Percentiles rank a stretch among this genome's conserved stretches.
Conservation (phyloP, 192 early-diverging fungal genomes). For the Obelidium mucronatum region DNA sequence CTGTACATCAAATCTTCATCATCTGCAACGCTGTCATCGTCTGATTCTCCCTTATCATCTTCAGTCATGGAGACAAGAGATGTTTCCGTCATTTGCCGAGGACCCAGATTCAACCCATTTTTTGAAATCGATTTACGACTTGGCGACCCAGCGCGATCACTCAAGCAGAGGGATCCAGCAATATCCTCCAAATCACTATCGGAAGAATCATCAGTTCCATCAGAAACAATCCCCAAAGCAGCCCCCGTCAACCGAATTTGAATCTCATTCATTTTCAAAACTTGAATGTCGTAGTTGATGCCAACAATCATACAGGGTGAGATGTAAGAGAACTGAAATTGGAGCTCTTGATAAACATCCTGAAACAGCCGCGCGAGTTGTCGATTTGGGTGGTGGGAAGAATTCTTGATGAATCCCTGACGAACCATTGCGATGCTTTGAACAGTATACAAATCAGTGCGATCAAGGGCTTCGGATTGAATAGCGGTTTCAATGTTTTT, state of each 20-base stretch:
- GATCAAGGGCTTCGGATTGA: conserved; percentile 18
- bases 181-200: not conserved
- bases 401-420: conserved; percentile 61
- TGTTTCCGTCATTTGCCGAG: conserved; percentile 9
- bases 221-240: conserved; percentile 57
- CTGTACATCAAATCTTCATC: conserved; percentile 17
- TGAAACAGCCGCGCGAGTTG: conserved; percentile 74
- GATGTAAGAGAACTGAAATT: conserved; percentile 68
- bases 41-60: conserved; percentile 3
- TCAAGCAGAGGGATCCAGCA: not conserved
- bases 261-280: conserved; percentile 66
- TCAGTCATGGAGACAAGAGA: conserved; percentile 1
- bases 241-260: conserved; percentile 71
- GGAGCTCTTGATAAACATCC: conserved; percentile 69
- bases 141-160: not conserved
- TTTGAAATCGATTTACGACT: conserved; percentile 18
- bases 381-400: conserved; percentile 74
- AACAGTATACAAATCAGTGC: conserved; percentile 37
- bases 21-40: conserved; percentile 8
- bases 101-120: not conserved
- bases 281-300: conserved; percentile 67
- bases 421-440: conserved; percentile 69
- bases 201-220: not conserved
- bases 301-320: conserved; percentile 69
- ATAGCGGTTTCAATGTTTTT: conserved; percentile 56